These are phyloP conservation scores for Wickerhamomyces hampshirensis DNA, from an alignment of 805 yeast genomes.

Conservation along the genomic window DNA sequence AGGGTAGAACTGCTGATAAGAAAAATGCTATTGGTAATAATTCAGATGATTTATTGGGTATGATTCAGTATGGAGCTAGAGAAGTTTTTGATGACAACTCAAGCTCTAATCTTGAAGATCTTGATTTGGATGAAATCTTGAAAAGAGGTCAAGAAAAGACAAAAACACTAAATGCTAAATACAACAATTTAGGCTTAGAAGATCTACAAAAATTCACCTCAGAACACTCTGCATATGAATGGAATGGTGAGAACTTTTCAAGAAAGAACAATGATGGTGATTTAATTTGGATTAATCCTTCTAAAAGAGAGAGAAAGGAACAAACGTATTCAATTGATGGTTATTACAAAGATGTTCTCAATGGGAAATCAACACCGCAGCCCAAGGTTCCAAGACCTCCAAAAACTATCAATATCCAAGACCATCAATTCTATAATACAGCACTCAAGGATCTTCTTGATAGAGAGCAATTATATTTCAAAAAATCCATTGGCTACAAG, in stretches of 20 bases:
- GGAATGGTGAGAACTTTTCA: constrained; percentile 81
- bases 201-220: constrained; percentile 89
- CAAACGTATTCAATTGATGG: constrained; percentile 75
- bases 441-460: constrained; percentile 49
- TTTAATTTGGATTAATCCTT: constrained; percentile 66
- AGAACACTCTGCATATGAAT: constrained; percentile 87
- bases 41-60: constrained; percentile 83
- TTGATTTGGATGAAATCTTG: constrained; percentile 81
- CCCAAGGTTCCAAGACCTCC: constrained; percentile 53
- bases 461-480: constrained; percentile 61
- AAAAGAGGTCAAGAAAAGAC: constrained; percentile 81
- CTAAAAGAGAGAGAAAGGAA: constrained; percentile 72
- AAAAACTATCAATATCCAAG: constrained; percentile 57
- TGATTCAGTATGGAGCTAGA: constrained; percentile 97
- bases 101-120: constrained; percentile 30
- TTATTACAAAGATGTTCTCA: constrained; percentile 65
- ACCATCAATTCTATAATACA: constrained; percentile 68
- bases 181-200: constrained; percentile 82
- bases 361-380: constrained; percentile 33
- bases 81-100: constrained; percentile 62
- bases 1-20: constrained; percentile 60
- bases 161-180: constrained; percentile 70
- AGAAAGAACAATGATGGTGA: constrained; percentile 36
- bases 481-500: constrained; percentile 52
- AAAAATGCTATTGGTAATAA: constrained; percentile 49